Evolutionary conservation across 768 basidiomycete genomes (phyloP), one percentile per base, ranked within the genome.

Genomic region (Mycena chlorophos): DNA sequence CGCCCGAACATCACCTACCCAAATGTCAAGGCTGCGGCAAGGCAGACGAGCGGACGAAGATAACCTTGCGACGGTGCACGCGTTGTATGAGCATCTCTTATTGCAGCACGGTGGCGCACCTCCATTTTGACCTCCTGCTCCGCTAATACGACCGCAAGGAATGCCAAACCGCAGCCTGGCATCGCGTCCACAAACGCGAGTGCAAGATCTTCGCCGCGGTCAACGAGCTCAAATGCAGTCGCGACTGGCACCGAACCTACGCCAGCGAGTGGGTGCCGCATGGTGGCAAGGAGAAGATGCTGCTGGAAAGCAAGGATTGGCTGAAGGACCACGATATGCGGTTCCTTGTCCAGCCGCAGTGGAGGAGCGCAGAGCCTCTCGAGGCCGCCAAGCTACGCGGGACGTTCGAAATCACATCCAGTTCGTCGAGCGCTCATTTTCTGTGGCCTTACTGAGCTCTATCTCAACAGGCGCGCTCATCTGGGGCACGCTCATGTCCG

Each of bases 91-190:
- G 29, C 1, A 22, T 19, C 3, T 60, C 53, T 28, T 63, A 60
- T 23, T 63, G 62, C 31, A 50, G 55, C 20, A 51, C 46, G 29
- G 59, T 58, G 26, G 22, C n/a, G n/a, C n/a, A n/a, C n/a, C 52
- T 23, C 20, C 12, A 8, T 22, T 2, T 20, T 1, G 38, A 10
- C 38, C 42, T 17, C 43, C 14, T 26, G 3, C n/a, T 16, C 27
- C 25, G 30, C 29, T 14, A 23, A 1, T 17, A 5, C 0, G n/a
- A 16, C 20, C 27, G 16, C 23, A 19, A 61, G 62, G 62, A 55
- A n/a, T 63, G 62, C 29, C 62, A 63, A 43, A 52, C 51, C 2
- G 46, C 34, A 5, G 55, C 55, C 3, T 63, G 62, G 62, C 51
- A 57, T n/a, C 34, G 39, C 31, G 49, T 39, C 13, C 62, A 63